Base-by-base conservation (phyloP, 192 early-diverging fungal genomes). In the Chytriomyces hyalinus region DNA sequence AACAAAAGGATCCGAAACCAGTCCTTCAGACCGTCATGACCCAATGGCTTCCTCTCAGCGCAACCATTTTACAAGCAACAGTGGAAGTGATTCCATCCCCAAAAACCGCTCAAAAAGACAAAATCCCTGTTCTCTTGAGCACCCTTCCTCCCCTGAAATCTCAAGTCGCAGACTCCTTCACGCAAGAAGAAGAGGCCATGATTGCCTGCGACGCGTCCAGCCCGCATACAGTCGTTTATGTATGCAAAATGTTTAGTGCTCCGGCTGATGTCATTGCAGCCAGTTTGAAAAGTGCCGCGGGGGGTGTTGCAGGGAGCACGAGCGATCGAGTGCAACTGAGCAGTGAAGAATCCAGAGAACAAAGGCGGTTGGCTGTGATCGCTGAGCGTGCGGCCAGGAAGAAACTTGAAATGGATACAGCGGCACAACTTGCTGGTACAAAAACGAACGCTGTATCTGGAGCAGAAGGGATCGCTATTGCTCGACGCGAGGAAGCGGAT, bases 41-140 rank as follows among this genome's bases (percentile, higher is more conserved):
- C 44, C 95, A 95, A 80, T 99, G 98, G 98, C 87, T 99, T 2
- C 96, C 98, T 3, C 87, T 99, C 61, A 92, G 96, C 6, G 88
- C 91, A 4, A 89, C 95, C 28, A 91, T 97, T 28, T 90, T 99
- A 50, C 81, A 96, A 11, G 86, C 95, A 0, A 92, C 94, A 8
- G 87, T 98, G 7, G 93, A 99, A 49, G 89, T 96, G 67, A 80
- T 98, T 20, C 98, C 98, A 4, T 92, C 91, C 5, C 98, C 98
- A 0, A 70, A 83, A 9, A 87, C 79, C 0, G 98, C 97, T 0
- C 97, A 98, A 80, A 79, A 80, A 24, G 63, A 91, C 17, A 89
- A 96, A 28, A 86, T 98, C 28, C 93, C 95, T 17, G 89, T 84
- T 45, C 90, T 99, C 53, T 78, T 99, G 50, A 77, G 86, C 15